Conservation (phyloP, 2,329 filamentous ascomycete species). For the Colletotrichum noveboracense region DNA sequence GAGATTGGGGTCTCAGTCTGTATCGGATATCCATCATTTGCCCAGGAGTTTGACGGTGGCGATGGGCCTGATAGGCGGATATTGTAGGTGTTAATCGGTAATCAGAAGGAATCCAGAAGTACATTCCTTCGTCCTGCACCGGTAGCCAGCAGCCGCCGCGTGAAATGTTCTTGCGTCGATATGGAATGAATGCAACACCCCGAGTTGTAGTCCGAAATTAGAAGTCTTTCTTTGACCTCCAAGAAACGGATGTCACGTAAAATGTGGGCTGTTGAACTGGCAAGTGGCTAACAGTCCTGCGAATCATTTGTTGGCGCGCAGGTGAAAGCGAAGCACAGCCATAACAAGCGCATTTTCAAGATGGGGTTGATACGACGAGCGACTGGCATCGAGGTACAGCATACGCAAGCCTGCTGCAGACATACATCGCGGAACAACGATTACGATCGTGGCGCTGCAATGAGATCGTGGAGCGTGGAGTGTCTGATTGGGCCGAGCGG, state of each 20-base stretch:
- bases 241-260: neutral
- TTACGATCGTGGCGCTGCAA: neutral
- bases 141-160: neutral
- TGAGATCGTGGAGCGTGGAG: neutral
- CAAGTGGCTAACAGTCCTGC: neutral
- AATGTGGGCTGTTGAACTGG: neutral
- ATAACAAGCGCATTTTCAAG: neutral
- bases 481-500: neutral
- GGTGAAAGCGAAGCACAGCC: neutral
- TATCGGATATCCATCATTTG: neutral
- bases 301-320: neutral
- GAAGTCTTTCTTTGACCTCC: neutral
- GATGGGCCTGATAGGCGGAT: neutral
- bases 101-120: neutral
- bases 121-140: neutral
- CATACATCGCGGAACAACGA: neutral
- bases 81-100: neutral
- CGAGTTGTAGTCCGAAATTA: neutral
- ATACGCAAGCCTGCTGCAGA: neutral
- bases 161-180: neutral
- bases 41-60: neutral
- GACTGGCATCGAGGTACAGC: neutral
- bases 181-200: neutral
- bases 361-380: neutral
- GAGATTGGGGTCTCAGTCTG: neutral